Percentiles rank a stretch among this genome's conserved stretches.
These are phyloP conservation scores for Hyaloperonospora arabidopsidis DNA, from an alignment of 352 stramenopile species.

Conservation along the genomic window DNA sequence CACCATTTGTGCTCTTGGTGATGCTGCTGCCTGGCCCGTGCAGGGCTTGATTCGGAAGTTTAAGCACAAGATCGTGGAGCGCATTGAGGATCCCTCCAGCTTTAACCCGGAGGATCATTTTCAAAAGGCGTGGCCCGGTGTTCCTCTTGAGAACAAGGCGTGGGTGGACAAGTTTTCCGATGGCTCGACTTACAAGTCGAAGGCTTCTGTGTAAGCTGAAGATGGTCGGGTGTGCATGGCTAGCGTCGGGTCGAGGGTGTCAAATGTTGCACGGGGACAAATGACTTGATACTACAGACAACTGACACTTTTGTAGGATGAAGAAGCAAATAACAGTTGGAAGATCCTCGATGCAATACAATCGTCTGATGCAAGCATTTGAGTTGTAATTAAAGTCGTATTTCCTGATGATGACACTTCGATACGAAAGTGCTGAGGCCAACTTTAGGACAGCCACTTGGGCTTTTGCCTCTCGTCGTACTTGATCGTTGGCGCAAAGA, in stretches of 20 bases:
- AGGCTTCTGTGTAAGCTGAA: slow-evolving; percentile 33
- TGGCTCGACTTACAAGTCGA: slow-evolving; percentile 86
- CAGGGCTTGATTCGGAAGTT: slow-evolving; percentile 98
- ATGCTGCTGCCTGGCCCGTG: slow-evolving; percentile 98
- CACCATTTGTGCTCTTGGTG: slow-evolving; percentile 98
- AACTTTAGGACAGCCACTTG: slow-evolving; percentile 40
- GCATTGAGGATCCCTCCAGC: slow-evolving; percentile 92
- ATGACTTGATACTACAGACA: slow-evolving; percentile 4
- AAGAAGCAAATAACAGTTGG: background rate
- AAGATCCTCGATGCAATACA: slow-evolving; percentile 1
- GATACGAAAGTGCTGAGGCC: background rate
- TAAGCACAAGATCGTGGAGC: slow-evolving; percentile 97
- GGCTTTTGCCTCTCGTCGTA: slow-evolving; percentile 78
- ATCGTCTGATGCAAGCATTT: slow-evolving; percentile 20
- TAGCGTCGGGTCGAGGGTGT: slow-evolving; percentile 10
- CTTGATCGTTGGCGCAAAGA: slow-evolving; percentile 69
- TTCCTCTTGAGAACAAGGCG: slow-evolving; percentile 92
- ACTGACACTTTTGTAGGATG: slow-evolving; percentile 21
- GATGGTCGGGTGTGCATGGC: slow-evolving; percentile 1
- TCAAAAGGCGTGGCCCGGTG: slow-evolving; percentile 91
- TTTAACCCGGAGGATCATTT: slow-evolving; percentile 95
- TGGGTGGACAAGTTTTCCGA: slow-evolving; percentile 92
- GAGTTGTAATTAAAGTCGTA: background rate
- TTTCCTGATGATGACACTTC: background rate
- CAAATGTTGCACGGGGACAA: slow-evolving; percentile 17